Conservation (phyloP, 148 eudicot genomes). For the Bassia scoparia region DNA sequence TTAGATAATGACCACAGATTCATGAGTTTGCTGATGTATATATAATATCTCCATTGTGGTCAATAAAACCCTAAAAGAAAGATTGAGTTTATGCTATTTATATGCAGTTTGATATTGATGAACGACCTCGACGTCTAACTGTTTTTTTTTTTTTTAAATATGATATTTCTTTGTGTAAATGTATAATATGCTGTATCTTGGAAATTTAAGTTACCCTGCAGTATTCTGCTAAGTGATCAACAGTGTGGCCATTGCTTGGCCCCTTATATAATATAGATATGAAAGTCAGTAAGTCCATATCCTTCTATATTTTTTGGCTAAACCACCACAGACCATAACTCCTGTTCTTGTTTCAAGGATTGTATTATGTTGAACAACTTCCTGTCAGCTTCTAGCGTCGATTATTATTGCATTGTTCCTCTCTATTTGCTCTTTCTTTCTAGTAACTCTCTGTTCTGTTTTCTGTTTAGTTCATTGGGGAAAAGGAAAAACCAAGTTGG, state of each 20-base stretch:
- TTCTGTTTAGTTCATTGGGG: background rate
- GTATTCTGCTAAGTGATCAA: slow-evolving; percentile 11
- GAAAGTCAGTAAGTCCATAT: no score
- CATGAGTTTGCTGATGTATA: background rate
- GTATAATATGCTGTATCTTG: slow-evolving; percentile 8
- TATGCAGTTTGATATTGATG: background rate
- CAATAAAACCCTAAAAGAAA: background rate
- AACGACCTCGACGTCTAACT: background rate
- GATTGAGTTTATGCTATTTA: background rate
- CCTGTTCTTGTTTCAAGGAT: background rate
- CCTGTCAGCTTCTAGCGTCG: background rate
- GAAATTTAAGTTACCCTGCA: slow-evolving; percentile 14
- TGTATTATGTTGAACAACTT: slow-evolving; percentile 8
- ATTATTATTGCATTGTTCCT: background rate
- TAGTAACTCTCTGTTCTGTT: background rate
- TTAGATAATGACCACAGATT: background rate
- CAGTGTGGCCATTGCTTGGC: slow-evolving; percentile 19
- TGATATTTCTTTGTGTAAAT: background rate
- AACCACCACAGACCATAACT: slow-evolving; percentile 18
- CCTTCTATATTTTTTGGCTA: slow-evolving; percentile 12
- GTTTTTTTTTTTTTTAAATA: background rate
- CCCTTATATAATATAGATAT: background rate
- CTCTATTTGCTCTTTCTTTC: background rate
- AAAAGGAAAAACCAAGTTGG: background rate
- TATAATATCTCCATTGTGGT: background rate